Base-by-base conservation (phyloP, 768 basidiomycete species). In the Roridomyces roridus region DNA sequence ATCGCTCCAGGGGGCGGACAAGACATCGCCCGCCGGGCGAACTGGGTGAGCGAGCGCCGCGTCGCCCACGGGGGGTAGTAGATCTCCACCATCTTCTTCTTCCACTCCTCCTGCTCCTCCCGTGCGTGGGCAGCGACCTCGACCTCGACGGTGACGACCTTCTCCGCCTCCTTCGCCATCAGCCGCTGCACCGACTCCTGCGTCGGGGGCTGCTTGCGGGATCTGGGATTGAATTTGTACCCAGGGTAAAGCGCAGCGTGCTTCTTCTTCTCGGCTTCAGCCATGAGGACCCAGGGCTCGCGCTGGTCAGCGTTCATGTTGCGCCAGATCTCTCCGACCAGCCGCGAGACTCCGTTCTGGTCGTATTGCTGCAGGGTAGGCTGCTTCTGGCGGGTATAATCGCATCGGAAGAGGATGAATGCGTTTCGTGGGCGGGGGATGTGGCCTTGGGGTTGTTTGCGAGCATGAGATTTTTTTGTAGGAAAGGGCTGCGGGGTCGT, bases 341-440 rank as follows among this genome's bases (percentile, higher is more conserved):
- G 83, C 48, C 86, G 80, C 4, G 83, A 85, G 49, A 91, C 81
- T 62, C 89, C 87, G 55, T 85, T 81, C 66, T 91, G 87, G 62
- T 90, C 82, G 15, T 77, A 77, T 3, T 85, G 80, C 37, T 74
- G 70, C 10, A 74, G 67, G 0, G 86, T 83, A 43, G 83, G 75
- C 57, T 83, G 79, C 49, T 84, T 79, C 59, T 88, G 84, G 46
- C 83, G 79, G 15, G 88, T 85, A 49, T 89, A 85, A 67, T 91
- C 84, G 67, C 84, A 88, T 37, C 91, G 81, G 68, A 90, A 92
- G 59, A 92, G 80, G 61, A 92, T 91, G 72, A 92, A 92, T 0
- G 89, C 86, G 69, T 92, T 92, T 15, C 86, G 77, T 0, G 89
- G 89, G 24, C 91, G 84, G 17, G 87, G 86, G 35, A 91, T 81